These are phyloP conservation scores for Cucurbita maxima DNA, from an alignment of 306 rosid genomes.

Conservation along the genomic window DNA sequence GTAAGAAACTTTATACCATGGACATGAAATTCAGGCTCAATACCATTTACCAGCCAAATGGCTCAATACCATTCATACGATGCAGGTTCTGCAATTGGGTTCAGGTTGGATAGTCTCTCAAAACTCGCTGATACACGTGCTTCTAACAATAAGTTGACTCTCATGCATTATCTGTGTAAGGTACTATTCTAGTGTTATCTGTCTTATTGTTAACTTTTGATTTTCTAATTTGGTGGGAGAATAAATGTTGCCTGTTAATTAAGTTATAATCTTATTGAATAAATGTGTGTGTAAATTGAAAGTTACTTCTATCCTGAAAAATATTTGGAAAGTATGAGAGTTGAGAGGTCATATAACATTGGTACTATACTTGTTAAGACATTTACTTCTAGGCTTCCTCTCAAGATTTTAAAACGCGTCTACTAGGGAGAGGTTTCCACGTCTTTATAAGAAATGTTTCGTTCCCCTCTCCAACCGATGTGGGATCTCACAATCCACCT, in stretches of 20 bases:
- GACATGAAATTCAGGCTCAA: neutral
- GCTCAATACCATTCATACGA: neutral
- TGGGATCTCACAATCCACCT: too few relatives aligned
- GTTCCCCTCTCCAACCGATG: too few relatives aligned
- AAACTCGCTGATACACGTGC: conserved; percentile 96
- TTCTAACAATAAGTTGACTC: conserved; percentile 73
- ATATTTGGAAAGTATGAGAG: neutral
- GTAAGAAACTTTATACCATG: conserved; percentile 19
- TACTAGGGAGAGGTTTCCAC: too few relatives aligned
- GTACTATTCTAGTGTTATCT: conserved; percentile 20
- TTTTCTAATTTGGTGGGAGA: conserved; percentile 9
- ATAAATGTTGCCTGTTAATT: neutral
- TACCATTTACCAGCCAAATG: too few relatives aligned
- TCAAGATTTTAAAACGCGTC: too few relatives aligned
- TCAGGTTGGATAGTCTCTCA: conserved; percentile 91
- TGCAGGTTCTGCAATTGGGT: conserved; percentile 94
- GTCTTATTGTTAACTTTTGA: conserved; percentile 4
- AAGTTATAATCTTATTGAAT: neutral
- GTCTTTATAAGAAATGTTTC: too few relatives aligned
- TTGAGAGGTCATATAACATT: neutral
- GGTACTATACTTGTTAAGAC: neutral
- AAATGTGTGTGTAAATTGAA: neutral
- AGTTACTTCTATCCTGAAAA: neutral
- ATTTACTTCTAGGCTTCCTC: neutral
- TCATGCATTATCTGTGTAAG: conserved; percentile 99